Evolutionary conservation across 768 basidiomycete species (phyloP), one percentile per base, ranked within the genome.

Genomic region (Mycena amicta): DNA sequence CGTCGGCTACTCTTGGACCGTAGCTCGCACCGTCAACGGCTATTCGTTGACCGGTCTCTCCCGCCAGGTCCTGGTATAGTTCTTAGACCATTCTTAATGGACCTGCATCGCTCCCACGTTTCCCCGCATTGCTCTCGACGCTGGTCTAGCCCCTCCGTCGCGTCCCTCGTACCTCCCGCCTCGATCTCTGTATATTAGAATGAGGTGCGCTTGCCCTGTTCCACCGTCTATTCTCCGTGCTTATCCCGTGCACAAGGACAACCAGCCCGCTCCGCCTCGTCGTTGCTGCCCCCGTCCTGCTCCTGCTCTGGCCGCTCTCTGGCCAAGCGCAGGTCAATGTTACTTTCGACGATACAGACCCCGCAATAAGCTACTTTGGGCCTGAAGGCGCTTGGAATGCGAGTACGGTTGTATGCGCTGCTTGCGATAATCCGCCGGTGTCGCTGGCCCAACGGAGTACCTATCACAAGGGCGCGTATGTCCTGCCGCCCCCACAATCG

Each of bases 301-400:
- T 65, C 25, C 37, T 63, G 23, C 57, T 61, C 4, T 62, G 55
- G 55, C 43, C 43, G 43, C 12, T 45, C 20, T 46, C 63, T 11
- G 68, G 67, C 6, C 43, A 61, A 25, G 73, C 68, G 15, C 60
- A 59, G 28, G 55, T 66, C 23, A 76, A 80, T 60, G 59, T 72
- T 12, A 77, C 76, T 15, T 61, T 81, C 39, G 71, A 78, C 39
- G 77, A 78, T 62, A 67, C 71, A 12, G 70, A 78, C 58, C 65
- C 73, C 0, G 70, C 74, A 3, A 75, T 81, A 29, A 43, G 67
- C n/a, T 80, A 80, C 50, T 50, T 62, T 18, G 43, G 43, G 8
- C 79, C 79, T 4, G 37, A 64, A n/a, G 53, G 56, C 4, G 70
- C 68, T 16, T 80, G 80, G 80, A 67, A 65, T 54, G 59, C 74